Conservation (phyloP, 2,329 filamentous ascomycete species). For the Colletotrichum filicis region DNA sequence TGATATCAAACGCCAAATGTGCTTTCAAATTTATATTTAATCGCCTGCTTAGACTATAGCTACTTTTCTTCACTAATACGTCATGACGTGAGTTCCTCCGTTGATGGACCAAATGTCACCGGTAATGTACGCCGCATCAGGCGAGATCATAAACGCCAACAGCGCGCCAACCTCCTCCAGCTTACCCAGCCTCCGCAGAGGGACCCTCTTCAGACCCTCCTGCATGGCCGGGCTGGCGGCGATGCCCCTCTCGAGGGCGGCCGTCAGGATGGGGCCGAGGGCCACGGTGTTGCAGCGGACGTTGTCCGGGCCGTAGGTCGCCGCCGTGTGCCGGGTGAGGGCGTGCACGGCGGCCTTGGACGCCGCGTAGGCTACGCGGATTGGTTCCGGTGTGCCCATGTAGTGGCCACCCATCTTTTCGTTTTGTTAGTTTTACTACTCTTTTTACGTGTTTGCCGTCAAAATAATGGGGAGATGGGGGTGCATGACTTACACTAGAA, state of each 20-base stretch:
- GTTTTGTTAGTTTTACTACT: no score
- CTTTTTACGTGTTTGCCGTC: no score
- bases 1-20: fast-evolving
- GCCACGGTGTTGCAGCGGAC: constrained; percentile 15
- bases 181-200: neutral
- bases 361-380: constrained; percentile 10
- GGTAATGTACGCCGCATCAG: constrained; percentile 13
- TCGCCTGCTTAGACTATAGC: no score
- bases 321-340: constrained; percentile 14
- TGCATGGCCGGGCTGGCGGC: constrained; percentile 14
- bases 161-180: constrained; percentile 18
- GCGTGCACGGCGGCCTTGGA: constrained; percentile 18
- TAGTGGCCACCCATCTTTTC: constrained; percentile 21
- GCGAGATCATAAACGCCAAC: constrained; percentile 17
- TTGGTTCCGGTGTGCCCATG: constrained; percentile 11
- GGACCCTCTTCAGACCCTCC: neutral
- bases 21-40: no score
- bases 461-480: no score
- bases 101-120: constrained; percentile 24
- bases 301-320: constrained; percentile 10
- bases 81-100: constrained; percentile 15
- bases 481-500: constrained; percentile 18
- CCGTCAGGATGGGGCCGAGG: constrained; percentile 2
- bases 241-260: constrained; percentile 4
- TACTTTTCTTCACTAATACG: neutral